Evolutionary conservation across 768 basidiomycete species (phyloP), one percentile per base, ranked within the genome.

Genomic region (Clavulina sp.): DNA sequence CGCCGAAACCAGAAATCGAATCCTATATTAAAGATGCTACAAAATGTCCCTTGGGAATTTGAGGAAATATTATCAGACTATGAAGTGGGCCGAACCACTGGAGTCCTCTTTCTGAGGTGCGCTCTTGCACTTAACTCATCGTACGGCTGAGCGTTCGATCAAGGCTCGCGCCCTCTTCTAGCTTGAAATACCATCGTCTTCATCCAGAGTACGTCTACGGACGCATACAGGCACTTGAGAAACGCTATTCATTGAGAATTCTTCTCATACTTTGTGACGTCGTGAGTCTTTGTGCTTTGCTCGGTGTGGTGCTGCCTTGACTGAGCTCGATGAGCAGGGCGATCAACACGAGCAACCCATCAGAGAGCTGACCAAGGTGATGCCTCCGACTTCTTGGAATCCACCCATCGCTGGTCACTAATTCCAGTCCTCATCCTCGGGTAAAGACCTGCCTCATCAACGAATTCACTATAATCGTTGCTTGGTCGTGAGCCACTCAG

Each of bases 191-290:
- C 58, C 92, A 97, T 60, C 83, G 92, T 48, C 74, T 99, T 13
- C 95, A 97, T 64, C 95, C 95, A 13, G 95, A 97, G 64, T 99
- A 99, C 63, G 81, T 99, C 52, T 86, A 88, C 63, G 74, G 75
- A 48, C 80, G 95, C 9, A 89, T 99, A 53, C 83, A 88, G 59
- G 81, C 79, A 57, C 76, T 99, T 19, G 84, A 81, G 3, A 73
- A 73, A 32, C 75, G 77, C 1, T 97, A 89, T 64, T 83, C 74
- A 54, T 72, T 97, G 16, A 70, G 95, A 44, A 75, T 99, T 51
- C 69, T 97, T 29, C 74, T 99, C 23, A 73, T 97, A 43, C 70
- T 91, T 58, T 96, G 86, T 61, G 95, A 99, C 66, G 76, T 93
- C 49, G 93, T 91, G 59, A 61, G 87, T 68, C 13, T 26, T 4